Conservation (phyloP, 2,329 filamentous ascomycete species). For the Aspergillus sp. region DNA sequence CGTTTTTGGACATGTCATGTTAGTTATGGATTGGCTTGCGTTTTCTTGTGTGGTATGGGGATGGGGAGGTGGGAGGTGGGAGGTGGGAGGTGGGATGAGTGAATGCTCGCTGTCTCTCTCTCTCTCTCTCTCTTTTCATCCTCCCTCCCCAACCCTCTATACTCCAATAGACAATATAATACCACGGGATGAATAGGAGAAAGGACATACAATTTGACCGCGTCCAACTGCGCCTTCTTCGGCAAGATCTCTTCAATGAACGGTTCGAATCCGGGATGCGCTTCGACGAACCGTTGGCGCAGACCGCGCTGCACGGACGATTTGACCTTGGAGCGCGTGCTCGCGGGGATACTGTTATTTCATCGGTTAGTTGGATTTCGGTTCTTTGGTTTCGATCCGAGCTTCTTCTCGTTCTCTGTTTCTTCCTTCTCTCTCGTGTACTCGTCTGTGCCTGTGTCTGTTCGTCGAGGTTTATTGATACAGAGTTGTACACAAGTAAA, state of each 20-base stretch:
- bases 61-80: neutral
- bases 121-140: no score
- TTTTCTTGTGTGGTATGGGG: neutral
- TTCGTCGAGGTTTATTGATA: constrained; percentile 1
- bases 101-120: neutral
- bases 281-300: constrained; percentile 75
- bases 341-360: constrained; percentile 56
- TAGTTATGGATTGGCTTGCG: neutral
- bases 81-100: neutral
- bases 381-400: no score
- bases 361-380: neutral
- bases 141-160: neutral
- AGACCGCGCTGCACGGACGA: constrained; percentile 89
- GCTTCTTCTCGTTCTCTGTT: no score
- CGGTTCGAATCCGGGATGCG: constrained; percentile 81
- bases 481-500: no score
- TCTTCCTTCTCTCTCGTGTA: no score
- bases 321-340: constrained; percentile 94
- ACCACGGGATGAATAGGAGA: neutral
- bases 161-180: no score
- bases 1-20: constrained; percentile 1
- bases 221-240: constrained; percentile 87
- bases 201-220: constrained; percentile 73
- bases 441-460: constrained; percentile 3
- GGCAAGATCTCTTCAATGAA: constrained; percentile 93